Evolutionary conservation across 768 basidiomycete species (phyloP), one percentile per base, ranked within the genome.

Genomic region (Cubamyces sp.): DNA sequence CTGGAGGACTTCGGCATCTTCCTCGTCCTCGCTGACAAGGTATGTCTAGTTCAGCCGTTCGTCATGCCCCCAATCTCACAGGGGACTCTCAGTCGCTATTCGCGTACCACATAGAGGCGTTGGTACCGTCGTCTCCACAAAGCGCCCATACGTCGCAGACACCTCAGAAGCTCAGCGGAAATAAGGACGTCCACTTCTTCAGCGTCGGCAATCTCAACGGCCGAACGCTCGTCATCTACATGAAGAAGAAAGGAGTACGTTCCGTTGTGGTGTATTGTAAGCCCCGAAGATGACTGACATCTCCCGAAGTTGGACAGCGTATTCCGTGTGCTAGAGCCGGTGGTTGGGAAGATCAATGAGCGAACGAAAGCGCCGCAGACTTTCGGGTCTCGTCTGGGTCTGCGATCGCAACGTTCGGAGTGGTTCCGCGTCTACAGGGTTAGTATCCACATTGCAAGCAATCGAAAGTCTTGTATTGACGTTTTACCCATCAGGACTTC

Each of bases 321-420:
- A 52, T 98, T 99, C 84, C 92, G 92, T 56, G 94, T 96, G 6
- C 83, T 99, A n/a, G 96, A 99, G 67, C 96, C 96, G 3, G 92
- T 98, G n/a, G 83, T 87, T 3, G 92, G 89, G 66, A 93, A 92
- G 74, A 94, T 90, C 68, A 90, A 88, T 55, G 91, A 92, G 74
- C 83, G 86, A 69, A 80, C 84, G 30, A 88, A 86, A 69, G 85
- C 85, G 0, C 87, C 90, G 2, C 84, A 83, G 43, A 87, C 88
- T 6, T 80, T 93, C 57, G 83, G 89, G 9, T 85, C 86, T 62
- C 86, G 90, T 21, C 83, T 92, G 25, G 88, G 90, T 18, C 85
- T 94, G 72, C 84, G 94, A 9, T 85, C 88, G 16, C 84, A 88
- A 37, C 86, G 90, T 55, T 90, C 92, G 4, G 95, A 97, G 66